A percentile compares a stretch with the other conserved stretches of the same genome.
These are phyloP conservation scores for Tuber umbilicatum DNA, from an alignment of 495 filamentous ascomycete genomes.

Conservation along the genomic window DNA sequence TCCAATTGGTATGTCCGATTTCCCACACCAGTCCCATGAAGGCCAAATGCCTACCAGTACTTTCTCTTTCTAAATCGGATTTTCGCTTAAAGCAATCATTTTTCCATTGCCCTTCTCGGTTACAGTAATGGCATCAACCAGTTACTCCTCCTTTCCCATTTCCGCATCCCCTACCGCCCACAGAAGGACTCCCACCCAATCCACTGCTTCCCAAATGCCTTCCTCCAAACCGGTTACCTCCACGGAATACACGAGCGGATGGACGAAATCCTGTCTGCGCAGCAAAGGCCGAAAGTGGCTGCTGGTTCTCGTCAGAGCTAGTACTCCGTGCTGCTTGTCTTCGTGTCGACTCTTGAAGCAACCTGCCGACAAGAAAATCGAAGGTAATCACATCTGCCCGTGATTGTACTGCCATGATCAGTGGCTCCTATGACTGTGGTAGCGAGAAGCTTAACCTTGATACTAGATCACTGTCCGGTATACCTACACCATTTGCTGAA, in stretches of 20 bases:
- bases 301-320: not conserved
- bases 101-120: not conserved
- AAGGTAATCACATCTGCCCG: not conserved
- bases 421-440: not conserved
- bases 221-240: not conserved
- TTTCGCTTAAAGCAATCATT: not conserved
- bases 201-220: no score
- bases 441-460: not conserved
- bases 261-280: not conserved
- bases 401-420: not conserved
- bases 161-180: no score
- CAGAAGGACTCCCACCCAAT: no score
- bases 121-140: not conserved
- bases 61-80: not conserved
- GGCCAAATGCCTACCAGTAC: not conserved
- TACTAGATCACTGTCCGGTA: not conserved
- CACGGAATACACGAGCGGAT: no score
- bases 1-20: not conserved
- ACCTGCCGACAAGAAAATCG: not conserved
- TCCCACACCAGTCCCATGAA: not conserved
- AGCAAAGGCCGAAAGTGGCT: no score
- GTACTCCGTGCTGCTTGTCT: not conserved
- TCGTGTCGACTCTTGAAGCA: not conserved
- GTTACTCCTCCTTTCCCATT: no score
- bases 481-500: not conserved